Percentiles rank a stretch among this genome's conserved stretches.
These are phyloP conservation scores for Ramalina peruviana DNA, from an alignment of 495 filamentous ascomycete species.

Conservation along the genomic window DNA sequence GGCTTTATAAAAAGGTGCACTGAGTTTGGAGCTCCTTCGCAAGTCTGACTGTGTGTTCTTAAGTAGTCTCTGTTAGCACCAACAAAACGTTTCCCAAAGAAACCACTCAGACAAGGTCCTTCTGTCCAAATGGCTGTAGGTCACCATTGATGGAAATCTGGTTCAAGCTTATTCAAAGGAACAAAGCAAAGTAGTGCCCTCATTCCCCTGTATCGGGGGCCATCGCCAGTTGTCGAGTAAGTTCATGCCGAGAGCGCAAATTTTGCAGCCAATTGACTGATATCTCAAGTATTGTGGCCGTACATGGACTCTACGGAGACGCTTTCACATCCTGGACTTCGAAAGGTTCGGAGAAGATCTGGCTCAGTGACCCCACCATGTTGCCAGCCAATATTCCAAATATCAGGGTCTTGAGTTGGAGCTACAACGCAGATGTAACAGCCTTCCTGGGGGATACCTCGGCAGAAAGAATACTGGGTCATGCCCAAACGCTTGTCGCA, in stretches of 20 bases:
- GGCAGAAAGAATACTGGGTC: slow-evolving; percentile 14
- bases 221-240: slow-evolving; percentile 1
- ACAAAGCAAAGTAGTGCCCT: background rate
- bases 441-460: slow-evolving; percentile 7
- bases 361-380: slow-evolving; percentile 14
- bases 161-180: no score
- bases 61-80: no score
- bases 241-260: background rate
- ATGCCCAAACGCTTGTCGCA: slow-evolving; percentile 19
- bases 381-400: slow-evolving; percentile 12
- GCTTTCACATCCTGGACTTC: slow-evolving; percentile 17
- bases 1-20: no score
- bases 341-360: slow-evolving; percentile 3
- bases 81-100: no score
- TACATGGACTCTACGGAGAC: slow-evolving; percentile 26
- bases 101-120: no score
- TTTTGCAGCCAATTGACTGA: background rate
- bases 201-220: background rate
- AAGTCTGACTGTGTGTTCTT: no score
- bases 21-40: no score
- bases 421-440: slow-evolving; percentile 16
- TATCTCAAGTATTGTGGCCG: slow-evolving; percentile 22
- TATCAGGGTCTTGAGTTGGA: slow-evolving; percentile 14
- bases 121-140: no score
- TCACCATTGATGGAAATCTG: no score